phyloP scores from a whole-genome alignment of 2,329 filamentous ascomycete genomes.

The Ploettnerulaceae sp. region DNA sequence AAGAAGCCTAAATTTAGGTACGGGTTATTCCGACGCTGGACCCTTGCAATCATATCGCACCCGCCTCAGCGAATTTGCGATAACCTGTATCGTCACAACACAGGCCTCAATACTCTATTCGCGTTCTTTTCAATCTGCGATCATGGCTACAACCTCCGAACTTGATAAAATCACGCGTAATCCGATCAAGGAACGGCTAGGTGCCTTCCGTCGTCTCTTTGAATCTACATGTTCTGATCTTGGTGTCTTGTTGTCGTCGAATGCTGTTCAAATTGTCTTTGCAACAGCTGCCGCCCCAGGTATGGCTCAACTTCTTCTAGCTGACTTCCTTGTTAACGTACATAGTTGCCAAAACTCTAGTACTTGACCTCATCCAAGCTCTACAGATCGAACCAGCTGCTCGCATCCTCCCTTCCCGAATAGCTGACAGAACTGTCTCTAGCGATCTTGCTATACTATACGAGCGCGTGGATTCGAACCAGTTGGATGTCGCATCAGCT shows the following conservation, averaged over 20 bases:
- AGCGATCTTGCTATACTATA: conserved; percentile 23
- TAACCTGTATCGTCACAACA: too few relatives aligned
- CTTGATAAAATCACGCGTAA: conserved; percentile 20
- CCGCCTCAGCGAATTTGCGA: too few relatives aligned
- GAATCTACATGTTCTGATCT: conserved; percentile 19
- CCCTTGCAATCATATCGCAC: too few relatives aligned
- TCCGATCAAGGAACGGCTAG: conserved; percentile 19
- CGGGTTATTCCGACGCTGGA: too few relatives aligned
- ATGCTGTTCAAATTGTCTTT: conserved; percentile 23
- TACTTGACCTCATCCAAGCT: conserved; percentile 21
- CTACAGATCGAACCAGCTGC: conserved; percentile 16
- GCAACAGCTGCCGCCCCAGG: conserved; percentile 17
- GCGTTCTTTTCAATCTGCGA: conserved; percentile 11
- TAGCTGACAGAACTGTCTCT: conserved; percentile 19
- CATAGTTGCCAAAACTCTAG: conserved; percentile 19
- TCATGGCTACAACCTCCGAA: conserved; percentile 21
- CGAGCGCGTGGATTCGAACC: conserved; percentile 17
- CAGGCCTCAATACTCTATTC: too few relatives aligned
- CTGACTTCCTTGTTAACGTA: conserved; percentile 16
- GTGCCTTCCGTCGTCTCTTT: conserved; percentile 19
- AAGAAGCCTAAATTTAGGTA: too few relatives aligned
- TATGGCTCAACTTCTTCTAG: conserved; percentile 16
- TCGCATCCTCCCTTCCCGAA: conserved; percentile 20
- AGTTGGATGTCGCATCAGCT: conserved; percentile 17
- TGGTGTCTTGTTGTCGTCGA: conserved; percentile 16